Conservation (phyloP, 2,329 filamentous ascomycete genomes). For the Cercospora janseana region DNA sequence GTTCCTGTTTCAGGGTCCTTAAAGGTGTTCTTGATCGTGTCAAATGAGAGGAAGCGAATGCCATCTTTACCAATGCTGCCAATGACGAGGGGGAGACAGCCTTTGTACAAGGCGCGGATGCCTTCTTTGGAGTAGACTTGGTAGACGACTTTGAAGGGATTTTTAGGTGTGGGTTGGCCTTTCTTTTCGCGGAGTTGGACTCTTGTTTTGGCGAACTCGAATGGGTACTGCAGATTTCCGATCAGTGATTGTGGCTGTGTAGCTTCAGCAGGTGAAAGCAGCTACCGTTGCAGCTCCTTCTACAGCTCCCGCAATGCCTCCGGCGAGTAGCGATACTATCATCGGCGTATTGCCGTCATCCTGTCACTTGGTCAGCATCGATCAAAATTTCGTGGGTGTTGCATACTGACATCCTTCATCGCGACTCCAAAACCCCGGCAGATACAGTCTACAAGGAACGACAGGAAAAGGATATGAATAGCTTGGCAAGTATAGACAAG, state of each 20-base stretch:
- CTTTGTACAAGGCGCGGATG: conserved; percentile 59
- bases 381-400: neutral
- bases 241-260: neutral
- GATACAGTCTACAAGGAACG: neutral
- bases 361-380: neutral
- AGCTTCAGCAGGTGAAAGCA: neutral
- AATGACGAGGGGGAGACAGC: conserved; percentile 59
- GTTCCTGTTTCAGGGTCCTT: conserved; percentile 56
- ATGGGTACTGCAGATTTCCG: conserved; percentile 50
- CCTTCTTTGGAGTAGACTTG: conserved; percentile 58
- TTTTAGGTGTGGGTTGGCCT: conserved; percentile 49
- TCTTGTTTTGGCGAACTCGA: conserved; percentile 67
- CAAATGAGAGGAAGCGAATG: conserved; percentile 65
- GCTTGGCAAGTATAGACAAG: neutral
- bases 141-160: conserved; percentile 58
- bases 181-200: conserved; percentile 55
- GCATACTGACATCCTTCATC: conserved; percentile 23
- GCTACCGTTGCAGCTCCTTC: conserved; percentile 37
- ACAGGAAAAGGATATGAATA: neutral
- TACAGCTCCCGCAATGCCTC: conserved; percentile 39
- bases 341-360: conserved; percentile 32
- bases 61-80: conserved; percentile 64
- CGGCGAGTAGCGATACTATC: conserved; percentile 38
- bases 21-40: conserved; percentile 60
- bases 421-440: neutral